These are phyloP conservation scores for Solanum lycopersicoides DNA, from an alignment of 257 asterid species.

Conservation along the genomic window DNA sequence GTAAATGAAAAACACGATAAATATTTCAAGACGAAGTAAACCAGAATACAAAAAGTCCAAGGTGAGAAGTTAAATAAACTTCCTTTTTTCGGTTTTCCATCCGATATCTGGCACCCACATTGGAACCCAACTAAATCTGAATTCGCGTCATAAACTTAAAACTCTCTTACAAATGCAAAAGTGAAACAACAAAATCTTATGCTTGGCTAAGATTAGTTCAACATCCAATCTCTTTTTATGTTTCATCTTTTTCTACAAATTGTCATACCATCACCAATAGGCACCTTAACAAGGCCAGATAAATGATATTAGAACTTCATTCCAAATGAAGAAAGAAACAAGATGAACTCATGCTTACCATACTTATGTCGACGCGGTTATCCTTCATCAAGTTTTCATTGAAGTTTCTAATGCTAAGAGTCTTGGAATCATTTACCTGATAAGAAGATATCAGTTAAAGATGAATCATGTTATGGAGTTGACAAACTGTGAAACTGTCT, in stretches of 20 bases:
- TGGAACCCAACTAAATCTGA: too few species aligned
- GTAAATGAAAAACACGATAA: not conserved
- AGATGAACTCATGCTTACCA: conserved; percentile 38
- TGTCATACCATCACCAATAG: conserved; percentile 88
- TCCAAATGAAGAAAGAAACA: not conserved
- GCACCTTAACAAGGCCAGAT: conserved; percentile 28
- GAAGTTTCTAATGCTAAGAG: conserved; percentile 60
- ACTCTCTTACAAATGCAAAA: not conserved
- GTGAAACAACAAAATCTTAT: not conserved
- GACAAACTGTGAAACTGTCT: not conserved
- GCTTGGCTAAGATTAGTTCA: not conserved
- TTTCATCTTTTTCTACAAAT: conserved; percentile 50
- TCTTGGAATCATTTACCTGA: conserved; percentile 65
- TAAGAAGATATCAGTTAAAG: not conserved
- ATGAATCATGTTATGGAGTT: not conserved
- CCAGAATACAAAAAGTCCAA: not conserved
- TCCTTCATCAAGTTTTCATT: conserved; percentile 60
- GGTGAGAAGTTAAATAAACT: not conserved
- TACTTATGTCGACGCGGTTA: conserved; percentile 74
- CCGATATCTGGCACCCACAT: too few species aligned
- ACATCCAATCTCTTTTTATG: not conserved
- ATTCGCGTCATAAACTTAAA: too few species aligned
- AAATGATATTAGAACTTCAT: not conserved
- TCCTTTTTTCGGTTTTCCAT: too few species aligned
- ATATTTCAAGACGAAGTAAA: not conserved